Percentiles rank a stretch among this genome's conserved stretches.
Conservation (phyloP, 805 yeast species). For the Wickerhamiella kurtzmanii region DNA sequence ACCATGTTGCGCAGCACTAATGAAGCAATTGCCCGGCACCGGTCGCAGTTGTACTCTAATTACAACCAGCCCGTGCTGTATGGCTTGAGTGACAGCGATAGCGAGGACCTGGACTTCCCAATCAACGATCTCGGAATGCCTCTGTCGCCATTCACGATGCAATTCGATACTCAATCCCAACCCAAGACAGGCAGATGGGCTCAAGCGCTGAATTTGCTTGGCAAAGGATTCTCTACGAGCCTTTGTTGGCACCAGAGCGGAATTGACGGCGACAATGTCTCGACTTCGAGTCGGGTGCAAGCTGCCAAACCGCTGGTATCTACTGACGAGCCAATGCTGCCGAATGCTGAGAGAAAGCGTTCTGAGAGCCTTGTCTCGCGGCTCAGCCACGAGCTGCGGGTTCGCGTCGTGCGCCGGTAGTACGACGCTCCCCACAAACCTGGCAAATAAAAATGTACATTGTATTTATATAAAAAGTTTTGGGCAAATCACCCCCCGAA, state of each 20-base stretch:
- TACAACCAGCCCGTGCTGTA: not conserved
- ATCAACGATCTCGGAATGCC: not conserved
- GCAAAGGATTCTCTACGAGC: not conserved
- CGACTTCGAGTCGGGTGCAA: not conserved
- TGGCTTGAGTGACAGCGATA: not conserved
- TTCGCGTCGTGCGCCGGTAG: not conserved
- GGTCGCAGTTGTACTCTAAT: not conserved
- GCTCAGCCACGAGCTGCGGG: not conserved
- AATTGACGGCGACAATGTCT: not conserved
- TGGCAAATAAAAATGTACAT: too few species aligned
- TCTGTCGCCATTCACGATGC: not conserved
- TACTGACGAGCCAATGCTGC: not conserved
- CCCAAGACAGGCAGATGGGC: not conserved
- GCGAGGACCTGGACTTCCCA: not conserved
- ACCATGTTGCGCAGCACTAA: too few species aligned
- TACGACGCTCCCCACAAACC: too few species aligned
- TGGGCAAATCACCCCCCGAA: too few species aligned
- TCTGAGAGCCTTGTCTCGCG: not conserved
- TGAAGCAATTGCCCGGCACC: too few species aligned
- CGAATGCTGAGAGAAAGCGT: not conserved
- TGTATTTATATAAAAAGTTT: too few species aligned
- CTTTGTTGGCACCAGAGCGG: not conserved
- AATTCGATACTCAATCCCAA: not conserved
- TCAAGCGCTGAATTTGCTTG: not conserved
- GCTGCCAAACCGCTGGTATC: not conserved